phyloP scores from a whole-genome alignment of 345 rosid species.

The Lepidium africanum region DNA sequence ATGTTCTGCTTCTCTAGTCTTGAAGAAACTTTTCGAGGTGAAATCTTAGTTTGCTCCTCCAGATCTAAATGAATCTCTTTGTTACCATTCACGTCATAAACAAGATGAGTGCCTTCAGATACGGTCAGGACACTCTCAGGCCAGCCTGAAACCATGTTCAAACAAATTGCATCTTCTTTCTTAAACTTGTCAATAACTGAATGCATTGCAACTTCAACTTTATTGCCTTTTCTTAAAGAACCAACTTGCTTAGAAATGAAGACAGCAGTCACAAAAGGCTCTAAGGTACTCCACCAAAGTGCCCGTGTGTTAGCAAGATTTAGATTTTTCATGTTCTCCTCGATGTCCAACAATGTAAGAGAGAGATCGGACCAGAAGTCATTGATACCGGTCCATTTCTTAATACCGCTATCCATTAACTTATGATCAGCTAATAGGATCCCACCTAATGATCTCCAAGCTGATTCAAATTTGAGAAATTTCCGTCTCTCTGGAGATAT shows the following conservation, averaged over 20 bases:
- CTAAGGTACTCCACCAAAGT: conserved; percentile 63
- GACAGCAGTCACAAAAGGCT: conserved; percentile 80
- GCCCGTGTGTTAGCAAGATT: conserved; percentile 40
- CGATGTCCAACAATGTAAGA: conserved; percentile 39
- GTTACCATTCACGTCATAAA: conserved; percentile 29
- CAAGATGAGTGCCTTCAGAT: conserved; percentile 32
- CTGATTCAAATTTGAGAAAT: conserved; percentile 72
- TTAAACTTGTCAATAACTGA: conserved; percentile 29
- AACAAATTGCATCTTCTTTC: conserved; percentile 14
- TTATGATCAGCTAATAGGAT: conserved; percentile 37
- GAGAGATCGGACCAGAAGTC: conserved; percentile 65
- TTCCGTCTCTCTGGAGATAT: conserved; percentile 56
- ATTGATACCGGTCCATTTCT: conserved; percentile 62
- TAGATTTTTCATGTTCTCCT: conserved; percentile 43
- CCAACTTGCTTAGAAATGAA: conserved; percentile 71
- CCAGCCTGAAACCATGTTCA: conserved; percentile 21
- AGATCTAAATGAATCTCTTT: conserved; percentile 23
- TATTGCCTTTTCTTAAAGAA: conserved; percentile 64
- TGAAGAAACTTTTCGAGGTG: conserved; percentile 27
- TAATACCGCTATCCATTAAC: conserved; percentile 35
- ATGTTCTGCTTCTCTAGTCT: conserved; percentile 20
- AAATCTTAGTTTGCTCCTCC: conserved; percentile 15
- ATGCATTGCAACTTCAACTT: conserved; percentile 49
- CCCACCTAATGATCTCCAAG: conserved; percentile 66
- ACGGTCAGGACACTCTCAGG: conserved; percentile 37